These are phyloP conservation scores for Lachancea meyersii DNA, from an alignment of 805 yeast genomes.

Conservation along the genomic window DNA sequence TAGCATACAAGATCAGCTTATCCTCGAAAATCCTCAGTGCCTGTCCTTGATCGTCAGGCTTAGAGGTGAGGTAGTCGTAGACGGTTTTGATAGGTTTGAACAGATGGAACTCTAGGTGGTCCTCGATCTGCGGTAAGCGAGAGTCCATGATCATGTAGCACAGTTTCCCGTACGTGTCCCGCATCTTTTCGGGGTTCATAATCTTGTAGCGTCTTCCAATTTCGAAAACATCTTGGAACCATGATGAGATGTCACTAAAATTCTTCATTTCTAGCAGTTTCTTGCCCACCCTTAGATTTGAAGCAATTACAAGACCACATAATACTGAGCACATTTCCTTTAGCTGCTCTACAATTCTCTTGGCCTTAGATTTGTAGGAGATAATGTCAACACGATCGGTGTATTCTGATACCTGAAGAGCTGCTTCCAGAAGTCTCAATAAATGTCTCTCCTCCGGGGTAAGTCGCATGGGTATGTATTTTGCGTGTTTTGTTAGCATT, in stretches of 20 bases:
- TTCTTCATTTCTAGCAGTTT: constrained; percentile 57
- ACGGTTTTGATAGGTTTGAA: constrained; percentile 69
- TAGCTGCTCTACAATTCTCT: constrained; percentile 64
- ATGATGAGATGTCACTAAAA: constrained; percentile 61
- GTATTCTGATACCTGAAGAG: constrained; percentile 70
- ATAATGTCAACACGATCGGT: constrained; percentile 72
- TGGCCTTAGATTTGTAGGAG: constrained; percentile 59
- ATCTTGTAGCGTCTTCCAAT: constrained; percentile 76
- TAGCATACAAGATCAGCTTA: constrained; percentile 53
- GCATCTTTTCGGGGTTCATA: constrained; percentile 78
- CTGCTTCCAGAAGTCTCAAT: constrained; percentile 63
- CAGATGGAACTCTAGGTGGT: constrained; percentile 68
- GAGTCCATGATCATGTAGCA: constrained; percentile 87
- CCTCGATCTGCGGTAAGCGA: constrained; percentile 59
- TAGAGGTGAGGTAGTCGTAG: constrained; percentile 39
- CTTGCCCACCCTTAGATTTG: constrained; percentile 65
- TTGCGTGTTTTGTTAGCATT: constrained; percentile 40
- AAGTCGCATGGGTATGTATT: constrained; percentile 64
- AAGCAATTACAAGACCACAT: constrained; percentile 73
- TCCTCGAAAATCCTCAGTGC: constrained; percentile 49
- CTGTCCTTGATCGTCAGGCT: constrained; percentile 33
- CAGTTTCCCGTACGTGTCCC: constrained; percentile 71
- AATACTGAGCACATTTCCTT: constrained; percentile 72
- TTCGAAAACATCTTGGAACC: constrained; percentile 69
- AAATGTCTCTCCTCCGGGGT: constrained; percentile 63